Evolutionary conservation across 805 yeast genomes (phyloP), one percentile per base, ranked within the genome.

Genomic region (Lipomyces yamanashiensis): DNA sequence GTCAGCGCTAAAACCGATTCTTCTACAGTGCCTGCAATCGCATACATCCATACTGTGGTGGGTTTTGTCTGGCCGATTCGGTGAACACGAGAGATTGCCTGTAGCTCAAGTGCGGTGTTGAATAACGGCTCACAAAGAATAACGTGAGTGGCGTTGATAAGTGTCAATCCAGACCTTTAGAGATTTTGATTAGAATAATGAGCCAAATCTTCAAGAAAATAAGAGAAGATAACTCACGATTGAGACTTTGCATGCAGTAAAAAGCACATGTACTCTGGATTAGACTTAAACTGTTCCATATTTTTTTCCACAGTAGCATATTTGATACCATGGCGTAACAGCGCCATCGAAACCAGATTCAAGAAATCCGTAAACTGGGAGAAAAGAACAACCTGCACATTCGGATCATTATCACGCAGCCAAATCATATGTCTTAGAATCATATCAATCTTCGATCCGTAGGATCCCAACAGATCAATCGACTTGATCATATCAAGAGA

Each of bases 31-130:
- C 87, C 86, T 61, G 83, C 84, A 61, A 92, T 88, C 28, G 89
- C 86, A 77, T 93, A 92, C 84, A 89, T 87, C 97, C 98, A 95
- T 1, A 93, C 96, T 0, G 87, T 88, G 0, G 99, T 95, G 15
- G 84, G 85, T 50, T 81, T 79, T 2, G 81, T 82, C 75, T 95
- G 99, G 0, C 99, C 99, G 72, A 93, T 92, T 67, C 99, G 79
- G 73, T 93, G 97, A 49, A 95, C 86, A 67, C 99, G 82, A 55
- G 96, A 90, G 59, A 92, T 88, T 0, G 98, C 98, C 74, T 93
- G 99, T 15, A 90, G 74, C 70, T 95, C 98, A 54, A 92, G 80
- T 1, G 96, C 88, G 0, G 92, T 85, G 71, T 92, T 92, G 15
- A 95, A 87, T 62, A 95, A 80, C 0, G 99, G 98, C 76, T 95